These are phyloP conservation scores for Metschnikowia orientalis DNA, from an alignment of 805 yeast species.

Conservation along the genomic window DNA sequence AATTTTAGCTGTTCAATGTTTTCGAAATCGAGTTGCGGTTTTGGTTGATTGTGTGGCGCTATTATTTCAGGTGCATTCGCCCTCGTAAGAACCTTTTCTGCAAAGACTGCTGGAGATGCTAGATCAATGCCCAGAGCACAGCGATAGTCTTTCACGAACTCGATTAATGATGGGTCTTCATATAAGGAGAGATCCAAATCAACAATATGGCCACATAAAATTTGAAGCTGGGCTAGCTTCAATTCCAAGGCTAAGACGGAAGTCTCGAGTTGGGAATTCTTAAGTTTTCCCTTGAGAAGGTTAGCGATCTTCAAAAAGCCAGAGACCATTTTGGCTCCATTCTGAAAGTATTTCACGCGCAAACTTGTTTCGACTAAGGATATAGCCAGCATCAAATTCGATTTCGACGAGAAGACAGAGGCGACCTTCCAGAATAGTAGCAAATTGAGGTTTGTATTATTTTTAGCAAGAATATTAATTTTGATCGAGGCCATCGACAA, in stretches of 20 bases:
- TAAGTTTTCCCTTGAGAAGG: constrained; percentile 5
- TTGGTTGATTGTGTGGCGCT: too few relatives aligned
- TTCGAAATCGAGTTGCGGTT: too few relatives aligned
- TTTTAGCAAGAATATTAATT: constrained; percentile 7
- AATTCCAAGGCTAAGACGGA: constrained; percentile 6
- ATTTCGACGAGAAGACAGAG: constrained; percentile 5
- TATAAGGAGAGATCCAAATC: constrained; percentile 1
- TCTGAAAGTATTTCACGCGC: constrained; percentile 10
- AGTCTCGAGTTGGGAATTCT: background rate
- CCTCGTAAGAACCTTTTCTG: too few relatives aligned
- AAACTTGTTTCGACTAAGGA: constrained; percentile 2
- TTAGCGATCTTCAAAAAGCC: constrained; percentile 14
- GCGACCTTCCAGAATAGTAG: constrained; percentile 11
- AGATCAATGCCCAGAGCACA: too few relatives aligned
- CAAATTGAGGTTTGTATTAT: background rate
- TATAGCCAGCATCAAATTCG: constrained; percentile 9
- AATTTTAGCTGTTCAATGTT: too few relatives aligned
- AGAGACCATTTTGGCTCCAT: constrained; percentile 13
- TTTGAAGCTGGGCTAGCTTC: constrained; percentile 2
- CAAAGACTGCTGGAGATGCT: too few relatives aligned
- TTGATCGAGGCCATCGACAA: constrained; percentile 13
- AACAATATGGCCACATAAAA: constrained; percentile 1
- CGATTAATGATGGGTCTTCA: background rate
- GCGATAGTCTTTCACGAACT: constrained; percentile 4
- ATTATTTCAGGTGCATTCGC: too few relatives aligned